Percentiles rank a stretch among this genome's conserved stretches.
Conservation (phyloP, 768 basidiomycete species). For the Agrocybe pediades region DNA sequence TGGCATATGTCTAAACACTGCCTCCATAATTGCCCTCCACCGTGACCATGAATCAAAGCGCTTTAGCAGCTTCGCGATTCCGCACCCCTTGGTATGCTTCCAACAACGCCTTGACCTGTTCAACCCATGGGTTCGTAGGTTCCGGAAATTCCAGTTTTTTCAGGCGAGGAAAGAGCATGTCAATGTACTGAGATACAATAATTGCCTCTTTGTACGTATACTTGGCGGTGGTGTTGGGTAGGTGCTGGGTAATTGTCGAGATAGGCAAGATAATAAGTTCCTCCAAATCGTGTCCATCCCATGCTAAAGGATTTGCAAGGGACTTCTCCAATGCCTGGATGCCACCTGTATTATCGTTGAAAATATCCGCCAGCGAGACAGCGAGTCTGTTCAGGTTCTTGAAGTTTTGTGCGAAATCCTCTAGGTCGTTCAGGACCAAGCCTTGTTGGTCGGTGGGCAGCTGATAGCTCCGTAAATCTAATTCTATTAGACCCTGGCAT, state of each 20-base stretch:
- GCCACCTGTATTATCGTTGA: background rate
- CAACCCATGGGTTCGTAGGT: background rate
- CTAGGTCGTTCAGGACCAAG: background rate
- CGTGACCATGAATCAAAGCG: background rate
- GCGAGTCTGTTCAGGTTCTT: background rate
- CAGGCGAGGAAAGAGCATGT: background rate
- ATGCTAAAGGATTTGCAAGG: background rate
- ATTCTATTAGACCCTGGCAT: background rate
- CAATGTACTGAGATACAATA: constrained; percentile 1
- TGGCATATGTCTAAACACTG: background rate
- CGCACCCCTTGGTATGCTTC: background rate
- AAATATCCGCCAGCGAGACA: background rate
- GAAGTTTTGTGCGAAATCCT: background rate
- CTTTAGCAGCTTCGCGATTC: background rate
- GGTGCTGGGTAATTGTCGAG: background rate
- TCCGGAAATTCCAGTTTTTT: background rate
- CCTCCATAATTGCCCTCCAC: background rate
- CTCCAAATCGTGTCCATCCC: background rate
- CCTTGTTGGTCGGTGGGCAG: background rate
- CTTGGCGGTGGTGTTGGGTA: background rate
- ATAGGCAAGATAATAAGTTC: background rate
- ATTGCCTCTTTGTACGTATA: background rate
- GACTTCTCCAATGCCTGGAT: background rate
- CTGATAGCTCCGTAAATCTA: background rate
- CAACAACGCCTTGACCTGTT: background rate